Base-by-base conservation (phyloP, 768 basidiomycete genomes). In the Solioccasus polychromus region DNA sequence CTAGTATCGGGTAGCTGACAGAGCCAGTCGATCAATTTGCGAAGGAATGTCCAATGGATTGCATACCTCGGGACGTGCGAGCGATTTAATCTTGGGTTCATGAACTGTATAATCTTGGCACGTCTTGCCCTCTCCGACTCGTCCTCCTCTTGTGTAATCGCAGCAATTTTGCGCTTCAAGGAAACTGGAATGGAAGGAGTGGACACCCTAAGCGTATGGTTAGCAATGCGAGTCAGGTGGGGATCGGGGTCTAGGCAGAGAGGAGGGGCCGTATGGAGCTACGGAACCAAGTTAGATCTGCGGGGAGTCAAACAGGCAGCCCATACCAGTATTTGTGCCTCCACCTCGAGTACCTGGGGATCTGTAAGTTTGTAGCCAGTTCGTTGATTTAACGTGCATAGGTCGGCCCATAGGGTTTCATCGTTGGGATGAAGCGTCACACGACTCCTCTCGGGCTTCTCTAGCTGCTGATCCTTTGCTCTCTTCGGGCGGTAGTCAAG, bases 221-320 rank as follows among this genome's bases (percentile, higher is more conserved):
- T 92, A 9, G 78, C 87, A 18, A 89, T 77, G 32, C 88, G 79
- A 18, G 82, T 76, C 28, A 92, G 73, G 59, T 85, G 83, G 2
- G 85, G 81, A 56, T 92, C 79, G 3, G 90, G 89, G 52, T 88
- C 81, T 23, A 92, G 75, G 60, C 88, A 92, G 35, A 92, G 70
- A 5, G 89, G 83, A 5, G 83, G 77, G 0, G 85, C 68, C 4
- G 86, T 89, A 14, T 88, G 80, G 37, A 88, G 71, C 89, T 92
- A 50, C 35, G 38, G 24, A 37, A 41, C 20, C 39, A 45, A 14
- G 47, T 61, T 23, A 58, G 44, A 22, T 36, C 11, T 8, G 30
- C 41, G 20, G 17, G 32, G n/a, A 34, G 10, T 8, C 4, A 9
- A 25, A 18, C 15, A 11, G 38, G 34, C 17, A 23, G 15, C 4